phyloP scores from a whole-genome alignment of 2,329 filamentous ascomycete genomes.

The Talaromyces sp. region DNA sequence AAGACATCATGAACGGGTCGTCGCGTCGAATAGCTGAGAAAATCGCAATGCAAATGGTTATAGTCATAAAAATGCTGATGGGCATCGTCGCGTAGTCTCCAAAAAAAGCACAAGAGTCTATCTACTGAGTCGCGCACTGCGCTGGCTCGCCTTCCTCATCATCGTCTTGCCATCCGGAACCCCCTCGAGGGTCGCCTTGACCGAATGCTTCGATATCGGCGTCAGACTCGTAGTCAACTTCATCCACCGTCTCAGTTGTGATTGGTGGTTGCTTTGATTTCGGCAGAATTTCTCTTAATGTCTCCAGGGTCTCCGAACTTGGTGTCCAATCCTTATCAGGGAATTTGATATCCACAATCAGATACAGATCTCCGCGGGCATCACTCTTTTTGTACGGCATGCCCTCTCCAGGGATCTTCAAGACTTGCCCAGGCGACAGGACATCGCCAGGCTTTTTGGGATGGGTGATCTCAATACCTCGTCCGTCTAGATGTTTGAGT shows the following conservation, averaged over 20 bases:
- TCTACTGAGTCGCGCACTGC: slow-evolving; percentile 50
- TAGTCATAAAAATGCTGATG: slow-evolving; percentile 2
- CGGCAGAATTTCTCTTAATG: slow-evolving; percentile 72
- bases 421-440: slow-evolving; percentile 73
- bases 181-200: slow-evolving; percentile 41
- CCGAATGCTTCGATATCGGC: slow-evolving; percentile 71
- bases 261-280: slow-evolving; percentile 54
- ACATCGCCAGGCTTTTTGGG: slow-evolving; percentile 74
- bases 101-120: slow-evolving; percentile 15
- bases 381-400: slow-evolving; percentile 93
- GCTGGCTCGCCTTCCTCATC: slow-evolving; percentile 45
- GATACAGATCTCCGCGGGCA: slow-evolving; percentile 76
- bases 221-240: slow-evolving; percentile 81
- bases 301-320: slow-evolving; percentile 65
- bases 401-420: slow-evolving; percentile 84
- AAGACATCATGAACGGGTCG: not conserved
- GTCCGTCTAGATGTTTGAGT: slow-evolving; percentile 85
- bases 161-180: slow-evolving; percentile 48
- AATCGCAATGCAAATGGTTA: not conserved
- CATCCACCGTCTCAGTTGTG: slow-evolving; percentile 71
- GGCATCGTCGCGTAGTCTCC: slow-evolving; percentile 6
- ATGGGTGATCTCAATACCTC: slow-evolving; percentile 78
- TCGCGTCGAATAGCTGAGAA: not conserved
- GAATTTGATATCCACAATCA: slow-evolving; percentile 82
- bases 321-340: slow-evolving; percentile 80